These are phyloP conservation scores for Emmonsia crescens DNA, from an alignment of 2,329 filamentous ascomycete genomes.

Conservation along the genomic window DNA sequence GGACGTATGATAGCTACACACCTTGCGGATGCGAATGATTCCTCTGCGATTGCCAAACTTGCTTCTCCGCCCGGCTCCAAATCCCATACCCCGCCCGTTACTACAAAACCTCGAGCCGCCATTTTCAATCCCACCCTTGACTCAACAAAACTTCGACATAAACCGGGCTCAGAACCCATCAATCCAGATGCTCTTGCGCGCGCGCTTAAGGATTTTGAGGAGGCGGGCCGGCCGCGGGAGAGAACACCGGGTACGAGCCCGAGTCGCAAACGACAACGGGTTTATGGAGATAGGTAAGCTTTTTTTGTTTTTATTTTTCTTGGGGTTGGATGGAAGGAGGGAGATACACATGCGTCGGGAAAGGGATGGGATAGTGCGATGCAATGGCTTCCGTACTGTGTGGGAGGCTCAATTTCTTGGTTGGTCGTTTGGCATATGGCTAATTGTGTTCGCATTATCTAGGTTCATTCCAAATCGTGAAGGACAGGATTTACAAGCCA, in stretches of 20 bases:
- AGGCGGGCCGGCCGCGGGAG: constrained; percentile 47
- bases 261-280: constrained; percentile 56
- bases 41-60: constrained; percentile 22
- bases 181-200: constrained; percentile 50
- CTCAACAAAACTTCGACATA: constrained; percentile 18
- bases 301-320: not conserved
- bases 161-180: constrained; percentile 40
- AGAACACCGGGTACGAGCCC: constrained; percentile 55
- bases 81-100: constrained; percentile 43
- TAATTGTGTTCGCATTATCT: constrained; percentile 10
- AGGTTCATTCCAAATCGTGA: constrained; percentile 94
- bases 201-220: constrained; percentile 52
- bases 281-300: constrained; percentile 52
- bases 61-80: constrained; percentile 47
- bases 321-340: not conserved
- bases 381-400: not conserved
- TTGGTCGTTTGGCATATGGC: not conserved
- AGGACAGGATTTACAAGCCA: constrained; percentile 85
- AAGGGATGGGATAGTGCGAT: not conserved
- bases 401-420: too few relatives aligned
- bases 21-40: not conserved
- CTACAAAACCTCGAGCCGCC: constrained; percentile 37
- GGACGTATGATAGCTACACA: not conserved
- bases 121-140: constrained; percentile 9
- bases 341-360: not conserved